These are phyloP conservation scores for Exophiala aquamarina DNA, from an alignment of 2,329 filamentous ascomycete genomes.

Conservation along the genomic window DNA sequence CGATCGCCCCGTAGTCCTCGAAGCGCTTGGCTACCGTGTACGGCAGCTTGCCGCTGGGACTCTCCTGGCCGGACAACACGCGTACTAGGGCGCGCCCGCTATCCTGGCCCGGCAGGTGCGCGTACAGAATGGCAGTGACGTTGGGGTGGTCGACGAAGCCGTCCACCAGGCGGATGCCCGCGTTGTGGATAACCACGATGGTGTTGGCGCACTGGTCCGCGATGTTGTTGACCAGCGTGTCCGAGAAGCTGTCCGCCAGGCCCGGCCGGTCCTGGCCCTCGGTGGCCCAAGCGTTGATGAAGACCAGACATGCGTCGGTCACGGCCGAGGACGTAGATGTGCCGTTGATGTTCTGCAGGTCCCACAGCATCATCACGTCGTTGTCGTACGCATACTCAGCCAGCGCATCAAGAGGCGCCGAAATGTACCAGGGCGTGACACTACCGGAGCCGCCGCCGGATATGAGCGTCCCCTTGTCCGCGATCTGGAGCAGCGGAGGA, in stretches of 20 bases:
- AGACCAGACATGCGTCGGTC: slow-evolving; percentile 56
- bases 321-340: too few relatives aligned
- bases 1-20: slow-evolving; percentile 68
- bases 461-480: too few relatives aligned
- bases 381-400: too few relatives aligned
- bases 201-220: slow-evolving; percentile 52
- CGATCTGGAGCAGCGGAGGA: too few relatives aligned
- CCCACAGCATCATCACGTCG: too few relatives aligned
- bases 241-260: slow-evolving; percentile 46
- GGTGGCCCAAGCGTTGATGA: slow-evolving; percentile 56
- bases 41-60: slow-evolving; percentile 72
- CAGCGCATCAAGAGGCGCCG: too few relatives aligned
- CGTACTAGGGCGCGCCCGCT: slow-evolving; percentile 77
- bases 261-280: slow-evolving; percentile 46
- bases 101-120: slow-evolving; percentile 79
- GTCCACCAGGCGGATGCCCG: slow-evolving; percentile 41
- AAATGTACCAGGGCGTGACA: too few relatives aligned
- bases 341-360: too few relatives aligned
- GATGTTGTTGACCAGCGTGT: slow-evolving; percentile 45
- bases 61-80: slow-evolving; percentile 78
- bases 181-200: slow-evolving; percentile 49
- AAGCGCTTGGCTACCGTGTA: slow-evolving; percentile 75
- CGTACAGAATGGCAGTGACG: slow-evolving; percentile 80
- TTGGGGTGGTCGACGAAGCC: slow-evolving; percentile 49
- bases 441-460: too few relatives aligned